Conservation (phyloP, 169 alveolate species). For the Haemoproteus tartakovskyi region DNA sequence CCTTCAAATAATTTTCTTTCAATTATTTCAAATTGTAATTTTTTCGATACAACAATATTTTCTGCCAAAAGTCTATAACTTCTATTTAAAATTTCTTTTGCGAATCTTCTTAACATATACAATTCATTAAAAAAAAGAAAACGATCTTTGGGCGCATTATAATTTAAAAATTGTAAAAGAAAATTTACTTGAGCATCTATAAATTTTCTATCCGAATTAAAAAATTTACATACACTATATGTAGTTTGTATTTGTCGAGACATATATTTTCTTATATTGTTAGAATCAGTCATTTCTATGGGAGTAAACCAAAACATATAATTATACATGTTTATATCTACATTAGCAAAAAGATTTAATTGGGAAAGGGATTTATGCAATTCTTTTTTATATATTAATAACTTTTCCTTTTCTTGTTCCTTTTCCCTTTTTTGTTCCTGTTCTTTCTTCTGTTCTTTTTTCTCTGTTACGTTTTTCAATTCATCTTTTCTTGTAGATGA, state of each 20-base stretch:
- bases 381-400: slow-evolving; percentile 14
- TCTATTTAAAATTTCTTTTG: slow-evolving; percentile 20
- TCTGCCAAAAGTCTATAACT: slow-evolving; percentile 6
- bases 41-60: slow-evolving; percentile 8
- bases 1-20: slow-evolving; percentile 61
- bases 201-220: slow-evolving; percentile 61
- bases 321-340: slow-evolving; percentile 43
- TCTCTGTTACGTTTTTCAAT: neutral
- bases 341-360: slow-evolving; percentile 1
- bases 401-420: neutral
- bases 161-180: slow-evolving; percentile 53
- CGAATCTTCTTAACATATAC: slow-evolving; percentile 42
- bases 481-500: too few relatives aligned
- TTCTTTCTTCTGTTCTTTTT: neutral
- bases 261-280: slow-evolving; percentile 55
- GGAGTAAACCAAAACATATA: slow-evolving; percentile 65
- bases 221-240: slow-evolving; percentile 62
- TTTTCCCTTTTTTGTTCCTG: neutral
- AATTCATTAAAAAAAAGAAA: slow-evolving; percentile 47
- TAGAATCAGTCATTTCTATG: slow-evolving; percentile 50
- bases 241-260: slow-evolving; percentile 64
- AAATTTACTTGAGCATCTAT: slow-evolving; percentile 64
- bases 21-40: slow-evolving; percentile 40
- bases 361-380: neutral
- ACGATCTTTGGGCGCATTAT: slow-evolving; percentile 53